phyloP scores from a whole-genome alignment of 257 asterid species.

The Solanum chaucha region DNA sequence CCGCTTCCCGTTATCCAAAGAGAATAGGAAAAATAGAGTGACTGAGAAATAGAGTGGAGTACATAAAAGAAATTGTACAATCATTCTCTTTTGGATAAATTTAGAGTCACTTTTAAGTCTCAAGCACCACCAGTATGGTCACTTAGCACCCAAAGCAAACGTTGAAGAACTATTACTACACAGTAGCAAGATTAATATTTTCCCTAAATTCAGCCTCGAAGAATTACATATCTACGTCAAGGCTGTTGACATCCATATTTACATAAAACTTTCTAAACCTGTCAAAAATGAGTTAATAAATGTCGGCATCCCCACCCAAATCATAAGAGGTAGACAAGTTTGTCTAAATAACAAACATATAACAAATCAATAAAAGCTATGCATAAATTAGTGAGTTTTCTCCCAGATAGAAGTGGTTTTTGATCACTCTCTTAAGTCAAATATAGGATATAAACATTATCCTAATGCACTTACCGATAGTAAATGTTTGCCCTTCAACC shows the following conservation, averaged over 20 bases:
- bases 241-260: no score
- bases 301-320: background rate
- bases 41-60: background rate
- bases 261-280: background rate
- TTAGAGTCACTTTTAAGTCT: background rate
- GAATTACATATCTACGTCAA: background rate
- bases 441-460: background rate
- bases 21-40: background rate
- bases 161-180: background rate
- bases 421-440: background rate
- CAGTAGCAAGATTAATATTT: background rate
- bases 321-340: background rate
- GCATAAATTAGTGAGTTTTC: background rate
- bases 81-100: background rate
- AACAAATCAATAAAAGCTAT: background rate
- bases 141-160: background rate
- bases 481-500: slow-evolving; percentile 97
- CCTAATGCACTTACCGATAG: slow-evolving; percentile 56
- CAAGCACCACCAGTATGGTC: background rate
- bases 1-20: background rate
- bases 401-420: background rate
- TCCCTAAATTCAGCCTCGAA: background rate
- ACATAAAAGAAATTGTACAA: background rate
- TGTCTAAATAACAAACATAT: background rate
- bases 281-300: background rate